Conservation (phyloP, 2,329 filamentous ascomycete species). For the Aspergillus proliferans region DNA sequence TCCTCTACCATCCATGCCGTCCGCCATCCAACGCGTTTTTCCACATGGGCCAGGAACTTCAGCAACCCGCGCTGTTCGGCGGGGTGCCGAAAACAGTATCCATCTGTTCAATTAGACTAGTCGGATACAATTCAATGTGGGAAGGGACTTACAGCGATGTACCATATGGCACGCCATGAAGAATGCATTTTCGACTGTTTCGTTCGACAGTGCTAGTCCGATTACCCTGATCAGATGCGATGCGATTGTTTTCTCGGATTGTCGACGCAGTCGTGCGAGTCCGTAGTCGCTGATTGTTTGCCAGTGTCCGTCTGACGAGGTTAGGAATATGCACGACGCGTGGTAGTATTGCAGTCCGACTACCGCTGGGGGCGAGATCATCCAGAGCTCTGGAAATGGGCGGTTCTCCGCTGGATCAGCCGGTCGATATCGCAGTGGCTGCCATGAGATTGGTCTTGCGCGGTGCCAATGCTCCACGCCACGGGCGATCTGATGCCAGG, state of each 20-base stretch:
- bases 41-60: constrained; percentile 20
- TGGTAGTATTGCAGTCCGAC: constrained; percentile 37
- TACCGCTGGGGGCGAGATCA: constrained; percentile 31
- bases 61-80: constrained; percentile 24
- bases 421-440: constrained; percentile 26
- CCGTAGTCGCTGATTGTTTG: constrained; percentile 20
- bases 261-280: constrained; percentile 17
- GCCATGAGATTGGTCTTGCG: constrained; percentile 25
- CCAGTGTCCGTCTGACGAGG: constrained; percentile 19
- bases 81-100: constrained; percentile 24
- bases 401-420: constrained; percentile 15
- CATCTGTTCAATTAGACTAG: constrained; percentile 17
- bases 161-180: constrained; percentile 30
- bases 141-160: constrained; percentile 22
- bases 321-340: constrained; percentile 25
- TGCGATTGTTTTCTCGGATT: constrained; percentile 21
- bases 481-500: constrained; percentile 19
- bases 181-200: constrained; percentile 28
- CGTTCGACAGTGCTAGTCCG: constrained; percentile 28
- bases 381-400: constrained; percentile 33
- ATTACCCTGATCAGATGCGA: constrained; percentile 24
- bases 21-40: constrained; percentile 26
- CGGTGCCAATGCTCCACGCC: constrained; percentile 26
- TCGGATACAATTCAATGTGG: background rate
- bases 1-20: constrained; percentile 25